Base-by-base conservation (phyloP, 2,329 filamentous ascomycete genomes). In the Escovopsis weberi region DNA sequence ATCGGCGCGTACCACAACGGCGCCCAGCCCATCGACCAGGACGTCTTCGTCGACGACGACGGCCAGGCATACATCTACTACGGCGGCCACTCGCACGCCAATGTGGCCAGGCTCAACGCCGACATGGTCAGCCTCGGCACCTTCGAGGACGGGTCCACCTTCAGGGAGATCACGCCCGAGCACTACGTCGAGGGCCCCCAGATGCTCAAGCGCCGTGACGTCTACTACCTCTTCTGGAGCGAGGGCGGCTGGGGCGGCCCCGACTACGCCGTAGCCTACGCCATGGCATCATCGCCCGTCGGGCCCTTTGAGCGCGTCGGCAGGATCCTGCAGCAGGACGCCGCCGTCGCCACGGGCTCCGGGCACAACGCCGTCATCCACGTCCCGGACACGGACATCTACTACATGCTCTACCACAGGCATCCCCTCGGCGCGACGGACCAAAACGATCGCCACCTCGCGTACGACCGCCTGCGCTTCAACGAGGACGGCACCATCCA, bases 401-500 rank as follows among this genome's bases (percentile, higher is more conserved):
- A 65, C 60, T 67, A 66, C 50, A 68, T 70, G 12, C 59, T 61
- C 1, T 70, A 69, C 45, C 68, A 70, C 49, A 66, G 67, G 1
- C 53, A 53, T 30, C 63, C 61, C 7, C 57, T 68, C 3, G 61
- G 62, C 45, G 64, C 69, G 38, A 61, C 58, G 1, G 60, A 62
- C 42, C 61, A 60, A 32, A 67, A 71, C 45, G 64, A 70, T 50
- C 65, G 68, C 3, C 60, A 65, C 12, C 53, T 66, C 3, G 66
- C 65, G 32, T 69, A 70, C 41, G 68, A 71, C 50, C 60, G 65
- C 12, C 65, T 72, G 59, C 58, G 63, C 46, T 70, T 71, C 47
- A 59, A 65, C 45, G 55, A 57, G 1, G 53, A 64, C 30, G 66
- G 63, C 15, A 64, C 59, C 33, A 69, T 70, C 35, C 49, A 56